Evolutionary conservation across 208 protist genomes (phyloP).

Genomic region (Leishmania tropica): DNA sequence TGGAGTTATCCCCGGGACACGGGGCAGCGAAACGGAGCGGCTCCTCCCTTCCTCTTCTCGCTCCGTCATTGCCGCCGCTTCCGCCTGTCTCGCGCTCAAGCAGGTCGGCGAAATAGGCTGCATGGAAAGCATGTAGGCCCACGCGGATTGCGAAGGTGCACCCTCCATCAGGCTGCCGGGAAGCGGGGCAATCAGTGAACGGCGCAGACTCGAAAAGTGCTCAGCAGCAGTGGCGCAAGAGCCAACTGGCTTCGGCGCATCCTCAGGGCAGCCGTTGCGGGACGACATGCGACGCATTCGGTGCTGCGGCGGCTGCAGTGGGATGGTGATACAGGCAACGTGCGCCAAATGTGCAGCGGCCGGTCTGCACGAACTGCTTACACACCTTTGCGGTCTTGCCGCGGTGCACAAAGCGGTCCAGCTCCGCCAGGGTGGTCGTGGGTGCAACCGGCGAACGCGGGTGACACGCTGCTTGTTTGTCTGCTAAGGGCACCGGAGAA

Average conservation of each 20-base stretch:
- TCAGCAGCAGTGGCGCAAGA: background rate
- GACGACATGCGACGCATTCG: too few relatives aligned
- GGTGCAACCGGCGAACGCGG: background rate
- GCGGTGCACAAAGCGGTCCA: constrained; percentile 19
- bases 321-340: constrained; percentile 83
- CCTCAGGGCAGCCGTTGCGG: background rate
- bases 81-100: background rate
- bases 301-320: background rate
- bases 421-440: constrained; percentile 13
- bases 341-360: constrained; percentile 70
- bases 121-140: background rate
- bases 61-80: background rate
- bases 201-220: background rate
- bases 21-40: background rate
- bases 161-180: background rate
- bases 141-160: background rate
- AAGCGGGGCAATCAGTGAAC: background rate
- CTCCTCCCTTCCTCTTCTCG: background rate
- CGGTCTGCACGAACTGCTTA: constrained; percentile 56
- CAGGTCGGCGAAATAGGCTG: background rate
- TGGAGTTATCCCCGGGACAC: background rate
- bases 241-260: background rate
- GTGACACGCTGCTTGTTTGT: background rate
- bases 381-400: constrained; percentile 58
- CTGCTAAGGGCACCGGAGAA: background rate